Evolutionary conservation across 2,329 filamentous ascomycete genomes (phyloP).

Genomic region (Fusarium siculi): DNA sequence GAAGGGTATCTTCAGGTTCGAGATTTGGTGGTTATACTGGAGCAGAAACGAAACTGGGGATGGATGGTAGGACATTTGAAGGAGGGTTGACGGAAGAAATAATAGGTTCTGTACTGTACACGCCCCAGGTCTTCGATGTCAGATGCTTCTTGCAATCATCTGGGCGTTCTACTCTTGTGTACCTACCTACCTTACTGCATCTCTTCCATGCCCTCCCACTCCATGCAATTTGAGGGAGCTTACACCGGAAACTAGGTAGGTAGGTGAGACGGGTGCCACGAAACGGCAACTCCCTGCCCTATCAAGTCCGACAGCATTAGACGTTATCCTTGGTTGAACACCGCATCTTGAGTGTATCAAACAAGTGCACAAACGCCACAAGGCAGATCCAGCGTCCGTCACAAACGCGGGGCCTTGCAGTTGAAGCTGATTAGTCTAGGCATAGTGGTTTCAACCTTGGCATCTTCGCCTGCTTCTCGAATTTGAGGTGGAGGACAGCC

Average conservation of each 20-base stretch:
- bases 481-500: not conserved
- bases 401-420: conserved; percentile 6
- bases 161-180: not conserved
- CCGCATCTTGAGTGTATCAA: not conserved
- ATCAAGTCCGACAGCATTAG: not conserved
- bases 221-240: not conserved
- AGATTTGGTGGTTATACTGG: not conserved
- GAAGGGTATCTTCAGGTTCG: not conserved
- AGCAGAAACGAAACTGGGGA: not conserved
- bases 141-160: conserved; percentile 20
- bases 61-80: not conserved
- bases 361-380: not conserved
- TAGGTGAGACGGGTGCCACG: not conserved
- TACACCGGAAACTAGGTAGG: not conserved
- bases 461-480: conserved; percentile 1
- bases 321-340: not conserved
- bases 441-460: conserved; percentile 2
- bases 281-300: conserved; percentile 7
- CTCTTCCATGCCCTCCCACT: not conserved
- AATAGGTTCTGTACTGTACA: not conserved
- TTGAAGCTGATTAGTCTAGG: not conserved
- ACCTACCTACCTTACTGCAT: not conserved
- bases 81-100: not conserved
- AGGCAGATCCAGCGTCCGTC: not conserved
- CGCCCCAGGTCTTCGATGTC: conserved; percentile 18